These are phyloP conservation scores for Schwanniomyces occidentalis DNA, from an alignment of 805 yeast species.

Conservation along the genomic window DNA sequence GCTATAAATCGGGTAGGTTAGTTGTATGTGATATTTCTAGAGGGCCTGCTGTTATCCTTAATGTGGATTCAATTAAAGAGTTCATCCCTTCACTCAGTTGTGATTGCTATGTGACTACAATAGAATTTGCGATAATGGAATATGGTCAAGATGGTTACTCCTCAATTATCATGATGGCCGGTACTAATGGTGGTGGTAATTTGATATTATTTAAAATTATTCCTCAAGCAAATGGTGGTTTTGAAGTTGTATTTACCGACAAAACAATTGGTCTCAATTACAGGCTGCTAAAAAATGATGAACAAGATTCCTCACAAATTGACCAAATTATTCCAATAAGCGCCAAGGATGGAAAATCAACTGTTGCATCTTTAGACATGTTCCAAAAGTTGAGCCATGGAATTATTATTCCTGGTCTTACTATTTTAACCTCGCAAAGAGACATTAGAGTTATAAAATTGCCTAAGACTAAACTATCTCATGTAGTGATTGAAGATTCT, in stretches of 20 bases:
- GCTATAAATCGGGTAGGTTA: slow-evolving; percentile 72
- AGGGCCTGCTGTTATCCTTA: slow-evolving; percentile 67
- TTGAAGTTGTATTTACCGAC: slow-evolving; percentile 53
- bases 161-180: slow-evolving; percentile 70
- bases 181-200: slow-evolving; percentile 74
- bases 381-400: slow-evolving; percentile 65
- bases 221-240: slow-evolving; percentile 64
- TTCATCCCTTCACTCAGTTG: slow-evolving; percentile 33
- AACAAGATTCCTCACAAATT: slow-evolving; percentile 54
- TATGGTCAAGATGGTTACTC: slow-evolving; percentile 67
- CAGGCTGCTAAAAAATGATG: slow-evolving; percentile 29
- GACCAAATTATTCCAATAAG: slow-evolving; percentile 58
- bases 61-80: slow-evolving; percentile 29
- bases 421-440: slow-evolving; percentile 53
- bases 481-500: slow-evolving; percentile 55
- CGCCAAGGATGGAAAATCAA: slow-evolving; percentile 59
- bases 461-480: slow-evolving; percentile 63
- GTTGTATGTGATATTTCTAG: slow-evolving; percentile 72
- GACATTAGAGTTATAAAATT: slow-evolving; percentile 66
- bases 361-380: slow-evolving; percentile 59
- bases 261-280: slow-evolving; percentile 39
- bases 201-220: slow-evolving; percentile 61
- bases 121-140: slow-evolving; percentile 75
- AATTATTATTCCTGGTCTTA: slow-evolving; percentile 56
- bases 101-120: slow-evolving; percentile 47